These are phyloP conservation scores for Cladosporium austrohemisphaericum DNA, from an alignment of 2,329 filamentous ascomycete species.

Conservation along the genomic window DNA sequence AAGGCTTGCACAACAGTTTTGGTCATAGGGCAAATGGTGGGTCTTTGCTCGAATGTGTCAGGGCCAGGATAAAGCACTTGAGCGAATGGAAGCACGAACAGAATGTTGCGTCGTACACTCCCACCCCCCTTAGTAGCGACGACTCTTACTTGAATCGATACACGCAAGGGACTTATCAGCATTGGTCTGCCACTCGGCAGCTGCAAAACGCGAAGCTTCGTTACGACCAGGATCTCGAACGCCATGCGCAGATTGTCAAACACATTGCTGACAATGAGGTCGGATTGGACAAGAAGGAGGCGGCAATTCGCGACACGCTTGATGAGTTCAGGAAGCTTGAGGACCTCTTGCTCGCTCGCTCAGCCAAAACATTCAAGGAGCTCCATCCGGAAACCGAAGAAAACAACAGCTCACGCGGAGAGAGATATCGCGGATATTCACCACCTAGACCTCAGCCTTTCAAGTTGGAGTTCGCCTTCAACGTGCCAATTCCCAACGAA, in stretches of 20 bases:
- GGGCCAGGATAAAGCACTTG: constrained; percentile 50
- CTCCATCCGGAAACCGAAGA: constrained; percentile 53
- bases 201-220: constrained; percentile 36
- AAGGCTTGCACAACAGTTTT: constrained; percentile 32
- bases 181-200: constrained; percentile 49
- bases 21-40: constrained; percentile 38
- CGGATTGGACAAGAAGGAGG: constrained; percentile 51
- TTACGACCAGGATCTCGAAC: constrained; percentile 37
- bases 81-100: constrained; percentile 42
- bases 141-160: constrained; percentile 50
- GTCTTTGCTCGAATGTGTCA: constrained; percentile 60
- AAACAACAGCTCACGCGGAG: neutral
- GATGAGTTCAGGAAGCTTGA: constrained; percentile 55
- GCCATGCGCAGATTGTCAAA: constrained; percentile 24
- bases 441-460: no score
- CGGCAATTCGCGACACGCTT: constrained; percentile 52
- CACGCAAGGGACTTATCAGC: constrained; percentile 55
- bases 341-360: constrained; percentile 50
- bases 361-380: constrained; percentile 64
- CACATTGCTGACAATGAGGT: constrained; percentile 19
- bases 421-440: no score
- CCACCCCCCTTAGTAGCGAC: constrained; percentile 41
- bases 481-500: constrained; percentile 48
- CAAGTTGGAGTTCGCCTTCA: constrained; percentile 51
- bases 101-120: constrained; percentile 20